A percentile compares a stretch with the other conserved stretches of the same genome.
phyloP scores from a whole-genome alignment of 2,329 filamentous ascomycete species.

The Diplodia scrobiculata region DNA sequence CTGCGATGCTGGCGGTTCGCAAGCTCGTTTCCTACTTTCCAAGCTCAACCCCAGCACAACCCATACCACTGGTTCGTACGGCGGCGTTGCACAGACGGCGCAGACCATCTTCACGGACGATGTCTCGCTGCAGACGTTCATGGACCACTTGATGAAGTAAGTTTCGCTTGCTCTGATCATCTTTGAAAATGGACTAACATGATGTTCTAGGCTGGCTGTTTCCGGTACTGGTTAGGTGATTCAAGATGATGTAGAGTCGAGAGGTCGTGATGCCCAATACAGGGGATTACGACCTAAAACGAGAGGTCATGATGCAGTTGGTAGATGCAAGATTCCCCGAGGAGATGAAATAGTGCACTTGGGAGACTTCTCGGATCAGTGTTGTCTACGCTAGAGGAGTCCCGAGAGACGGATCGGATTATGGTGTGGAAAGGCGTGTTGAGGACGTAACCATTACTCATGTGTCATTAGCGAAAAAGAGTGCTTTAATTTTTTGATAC shows the following conservation, averaged over 20 bases:
- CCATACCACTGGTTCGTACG: constrained; percentile 89
- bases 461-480: constrained; percentile 28
- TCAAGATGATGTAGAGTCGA: neutral
- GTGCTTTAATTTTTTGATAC: constrained; percentile 11
- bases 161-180: neutral
- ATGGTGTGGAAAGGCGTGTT: neutral
- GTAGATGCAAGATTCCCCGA: constrained; percentile 9
- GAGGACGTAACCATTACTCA: constrained; percentile 5
- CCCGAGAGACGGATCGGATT: neutral
- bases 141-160: constrained; percentile 98
- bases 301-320: neutral
- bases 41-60: constrained; percentile 98
- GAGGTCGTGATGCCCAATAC: neutral
- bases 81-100: constrained; percentile 82
- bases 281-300: neutral
- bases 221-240: constrained; percentile 24
- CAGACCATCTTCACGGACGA: constrained; percentile 99
- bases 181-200: neutral
- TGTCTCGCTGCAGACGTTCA: constrained; percentile 96
- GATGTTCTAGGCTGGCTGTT: constrained; percentile 28
- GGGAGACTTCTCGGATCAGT: neutral
- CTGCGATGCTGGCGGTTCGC: constrained; percentile 96
- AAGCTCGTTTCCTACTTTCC: constrained; percentile 92
- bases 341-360: neutral
- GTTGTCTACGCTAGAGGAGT: neutral